Conservation (phyloP, 2,329 filamentous ascomycete genomes). For the Colletotrichum liaoningense region DNA sequence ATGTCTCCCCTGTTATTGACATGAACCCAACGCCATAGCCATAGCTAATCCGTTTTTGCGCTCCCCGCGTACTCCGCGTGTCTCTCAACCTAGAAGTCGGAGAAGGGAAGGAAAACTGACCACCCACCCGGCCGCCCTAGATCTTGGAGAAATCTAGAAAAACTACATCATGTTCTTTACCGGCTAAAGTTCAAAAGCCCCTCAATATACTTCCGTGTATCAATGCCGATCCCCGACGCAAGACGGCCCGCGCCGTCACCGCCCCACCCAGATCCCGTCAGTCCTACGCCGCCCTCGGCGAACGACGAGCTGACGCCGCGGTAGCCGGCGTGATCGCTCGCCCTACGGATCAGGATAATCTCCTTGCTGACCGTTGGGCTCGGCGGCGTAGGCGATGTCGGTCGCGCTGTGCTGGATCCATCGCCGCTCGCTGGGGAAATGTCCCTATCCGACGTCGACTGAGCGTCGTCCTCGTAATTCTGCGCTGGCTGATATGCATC, state of each 20-base stretch:
- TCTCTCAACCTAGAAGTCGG: neutral
- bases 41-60: neutral
- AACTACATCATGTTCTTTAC: constrained; percentile 37
- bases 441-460: constrained; percentile 5
- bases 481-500: neutral
- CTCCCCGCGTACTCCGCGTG: neutral
- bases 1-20: neutral
- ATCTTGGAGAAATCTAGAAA: too few species aligned
- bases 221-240: constrained; percentile 80
- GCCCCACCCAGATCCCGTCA: constrained; percentile 54
- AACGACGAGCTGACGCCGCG: constrained; percentile 48
- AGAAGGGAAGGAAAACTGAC: neutral
- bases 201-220: constrained; percentile 81
- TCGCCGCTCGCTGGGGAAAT: constrained; percentile 7
- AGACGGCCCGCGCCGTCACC: constrained; percentile 68
- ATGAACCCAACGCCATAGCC: neutral
- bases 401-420: constrained; percentile 7
- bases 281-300: constrained; percentile 50
- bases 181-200: constrained; percentile 73
- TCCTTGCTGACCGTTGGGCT: constrained; percentile 59
- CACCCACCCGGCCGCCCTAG: too few species aligned
- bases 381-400: neutral
- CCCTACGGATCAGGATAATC: constrained; percentile 70
- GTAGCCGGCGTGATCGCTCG: constrained; percentile 64
- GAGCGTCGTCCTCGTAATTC: neutral